Percentiles rank a stretch among this genome's conserved stretches.
Conservation (phyloP, 441 rosid species). For the Gossypium aridum region DNA sequence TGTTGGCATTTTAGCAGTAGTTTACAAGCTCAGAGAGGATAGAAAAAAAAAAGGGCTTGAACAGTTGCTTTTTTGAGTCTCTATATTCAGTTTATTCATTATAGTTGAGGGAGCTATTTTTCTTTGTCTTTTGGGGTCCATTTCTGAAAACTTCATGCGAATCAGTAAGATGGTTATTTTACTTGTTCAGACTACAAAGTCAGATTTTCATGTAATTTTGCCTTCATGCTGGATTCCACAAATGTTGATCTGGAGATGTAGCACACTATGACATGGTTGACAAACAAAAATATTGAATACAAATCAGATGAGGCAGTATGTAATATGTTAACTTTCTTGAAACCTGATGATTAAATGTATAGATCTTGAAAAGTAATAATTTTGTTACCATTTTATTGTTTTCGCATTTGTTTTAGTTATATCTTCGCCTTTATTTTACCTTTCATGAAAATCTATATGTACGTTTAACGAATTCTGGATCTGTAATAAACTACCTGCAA, state of each 20-base stretch:
- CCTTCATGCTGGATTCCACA: neutral
- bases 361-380: neutral
- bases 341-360: neutral
- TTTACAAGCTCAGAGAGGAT: neutral
- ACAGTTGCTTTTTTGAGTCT: neutral
- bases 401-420: neutral
- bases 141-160: neutral
- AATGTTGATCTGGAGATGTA: neutral
- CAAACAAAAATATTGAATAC: neutral
- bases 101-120: neutral
- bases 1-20: neutral
- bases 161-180: neutral
- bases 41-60: neutral
- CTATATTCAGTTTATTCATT: neutral
- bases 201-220: neutral
- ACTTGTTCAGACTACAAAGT: neutral
- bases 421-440: neutral
- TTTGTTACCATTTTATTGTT: neutral
- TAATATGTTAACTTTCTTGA: neutral
- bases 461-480: neutral
- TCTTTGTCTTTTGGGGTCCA: neutral
- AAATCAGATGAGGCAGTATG: neutral
- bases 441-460: neutral
- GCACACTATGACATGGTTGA: neutral
- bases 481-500: constrained; percentile 4